phyloP scores from a whole-genome alignment of 768 basidiomycete species.

The Macrolepiota fuliginosa region DNA sequence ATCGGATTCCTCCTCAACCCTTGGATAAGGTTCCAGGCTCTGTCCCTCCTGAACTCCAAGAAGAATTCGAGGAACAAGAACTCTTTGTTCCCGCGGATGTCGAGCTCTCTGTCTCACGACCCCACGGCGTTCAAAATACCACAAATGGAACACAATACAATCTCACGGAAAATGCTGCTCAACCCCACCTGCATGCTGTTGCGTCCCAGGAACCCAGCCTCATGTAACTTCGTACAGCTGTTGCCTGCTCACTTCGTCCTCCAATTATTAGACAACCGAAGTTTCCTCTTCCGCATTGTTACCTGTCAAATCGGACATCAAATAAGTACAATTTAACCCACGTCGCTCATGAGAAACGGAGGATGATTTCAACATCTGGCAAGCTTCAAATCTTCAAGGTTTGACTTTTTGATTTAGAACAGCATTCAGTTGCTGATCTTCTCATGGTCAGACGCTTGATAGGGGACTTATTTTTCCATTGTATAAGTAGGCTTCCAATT shows the following conservation, averaged over 20 bases:
- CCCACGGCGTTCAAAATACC: conserved; percentile 1
- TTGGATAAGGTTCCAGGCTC: conserved; percentile 54
- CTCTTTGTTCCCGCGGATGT: conserved; percentile 74
- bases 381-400: not conserved
- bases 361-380: not conserved
- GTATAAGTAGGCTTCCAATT: not conserved
- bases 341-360: not conserved
- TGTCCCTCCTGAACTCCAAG: conserved; percentile 54
- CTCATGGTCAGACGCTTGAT: not conserved
- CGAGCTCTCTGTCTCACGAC: conserved; percentile 16
- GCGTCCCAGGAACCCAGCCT: not conserved
- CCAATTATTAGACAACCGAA: not conserved
- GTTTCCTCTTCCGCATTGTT: not conserved
- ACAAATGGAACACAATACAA: not conserved
- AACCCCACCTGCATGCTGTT: not conserved
- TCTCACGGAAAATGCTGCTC: not conserved
- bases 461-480: not conserved
- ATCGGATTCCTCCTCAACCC: conserved; percentile 85
- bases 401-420: not conserved
- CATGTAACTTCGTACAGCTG: not conserved
- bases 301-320: not conserved
- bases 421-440: not conserved
- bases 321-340: not conserved
- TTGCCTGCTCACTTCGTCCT: not conserved
- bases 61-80: conserved; percentile 60